Conservation (phyloP, 73 alveolate species). For the Vitrella brassicaformis region DNA sequence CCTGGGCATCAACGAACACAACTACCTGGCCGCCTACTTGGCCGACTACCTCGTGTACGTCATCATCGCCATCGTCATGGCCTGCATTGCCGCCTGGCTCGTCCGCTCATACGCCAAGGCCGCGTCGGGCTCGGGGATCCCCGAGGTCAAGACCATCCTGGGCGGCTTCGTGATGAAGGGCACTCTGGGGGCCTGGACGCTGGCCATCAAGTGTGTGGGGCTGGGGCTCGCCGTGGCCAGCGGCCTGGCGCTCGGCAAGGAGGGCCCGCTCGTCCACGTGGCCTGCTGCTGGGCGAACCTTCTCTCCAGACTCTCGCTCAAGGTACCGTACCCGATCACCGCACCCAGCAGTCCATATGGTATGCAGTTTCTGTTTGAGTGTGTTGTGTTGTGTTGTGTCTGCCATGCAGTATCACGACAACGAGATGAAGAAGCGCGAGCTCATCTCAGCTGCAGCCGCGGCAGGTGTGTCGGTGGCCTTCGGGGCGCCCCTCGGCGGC, state of each 20-base stretch:
- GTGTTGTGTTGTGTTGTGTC: no score
- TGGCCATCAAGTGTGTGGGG: conserved; percentile 72
- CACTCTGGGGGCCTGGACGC: conserved; percentile 55
- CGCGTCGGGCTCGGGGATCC: conserved; percentile 31
- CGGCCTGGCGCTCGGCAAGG: conserved; percentile 84
- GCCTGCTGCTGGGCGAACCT: conserved; percentile 48
- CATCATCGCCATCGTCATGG: background rate
- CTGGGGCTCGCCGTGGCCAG: conserved; percentile 64
- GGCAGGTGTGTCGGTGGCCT: conserved; percentile 75
- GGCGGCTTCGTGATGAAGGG: conserved; percentile 70
- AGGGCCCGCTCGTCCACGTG: conserved; percentile 85
- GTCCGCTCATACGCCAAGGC: conserved; percentile 16
- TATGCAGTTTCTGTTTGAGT: no score
- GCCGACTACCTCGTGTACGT: background rate
- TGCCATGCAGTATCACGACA: background rate
- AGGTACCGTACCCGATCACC: no score
- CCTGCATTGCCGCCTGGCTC: background rate
- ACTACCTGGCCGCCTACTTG: background rate
- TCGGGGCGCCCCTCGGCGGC: conserved; percentile 93
- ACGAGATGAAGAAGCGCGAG: conserved; percentile 16
- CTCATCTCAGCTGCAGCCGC: conserved; percentile 23
- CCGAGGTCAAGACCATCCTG: conserved; percentile 77
- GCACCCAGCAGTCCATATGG: no score
- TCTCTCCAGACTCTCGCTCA: background rate
- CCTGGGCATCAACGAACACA: no score